Percentiles rank a stretch among this genome's conserved stretches.
phyloP scores from a whole-genome alignment of 345 rosid species.

The Gossypium herbaceum region DNA sequence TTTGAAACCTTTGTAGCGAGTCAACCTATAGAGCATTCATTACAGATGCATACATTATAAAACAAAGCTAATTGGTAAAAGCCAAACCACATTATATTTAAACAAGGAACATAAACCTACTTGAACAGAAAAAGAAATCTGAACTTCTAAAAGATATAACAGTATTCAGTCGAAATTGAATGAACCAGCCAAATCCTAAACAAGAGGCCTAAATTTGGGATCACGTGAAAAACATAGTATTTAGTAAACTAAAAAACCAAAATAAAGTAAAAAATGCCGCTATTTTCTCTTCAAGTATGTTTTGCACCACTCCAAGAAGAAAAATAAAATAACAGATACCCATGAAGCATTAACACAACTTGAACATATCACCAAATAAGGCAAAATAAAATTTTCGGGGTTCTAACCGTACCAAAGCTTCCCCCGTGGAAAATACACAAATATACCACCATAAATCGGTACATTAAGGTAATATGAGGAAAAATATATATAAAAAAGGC shows the following conservation, averaged over 20 bases:
- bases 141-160: neutral
- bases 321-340: neutral
- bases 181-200: neutral
- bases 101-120: neutral
- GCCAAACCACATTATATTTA: neutral
- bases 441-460: neutral
- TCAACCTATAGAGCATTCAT: constrained; percentile 48
- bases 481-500: neutral
- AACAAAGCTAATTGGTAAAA: neutral
- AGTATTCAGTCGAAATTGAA: neutral
- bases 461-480: neutral
- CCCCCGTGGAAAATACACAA: neutral
- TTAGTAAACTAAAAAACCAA: neutral
- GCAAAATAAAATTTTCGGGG: neutral
- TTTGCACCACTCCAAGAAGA: neutral
- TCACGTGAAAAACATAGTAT: neutral
- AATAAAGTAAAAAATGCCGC: neutral
- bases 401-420: neutral
- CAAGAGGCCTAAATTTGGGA: neutral
- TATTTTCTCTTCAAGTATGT: neutral
- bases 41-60: neutral
- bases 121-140: neutral
- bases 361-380: neutral
- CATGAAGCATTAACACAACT: neutral
- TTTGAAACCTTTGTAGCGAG: constrained; percentile 94